phyloP scores from a whole-genome alignment of 2,329 filamentous ascomycete genomes.

The Pseudogymnoascus sp. region DNA sequence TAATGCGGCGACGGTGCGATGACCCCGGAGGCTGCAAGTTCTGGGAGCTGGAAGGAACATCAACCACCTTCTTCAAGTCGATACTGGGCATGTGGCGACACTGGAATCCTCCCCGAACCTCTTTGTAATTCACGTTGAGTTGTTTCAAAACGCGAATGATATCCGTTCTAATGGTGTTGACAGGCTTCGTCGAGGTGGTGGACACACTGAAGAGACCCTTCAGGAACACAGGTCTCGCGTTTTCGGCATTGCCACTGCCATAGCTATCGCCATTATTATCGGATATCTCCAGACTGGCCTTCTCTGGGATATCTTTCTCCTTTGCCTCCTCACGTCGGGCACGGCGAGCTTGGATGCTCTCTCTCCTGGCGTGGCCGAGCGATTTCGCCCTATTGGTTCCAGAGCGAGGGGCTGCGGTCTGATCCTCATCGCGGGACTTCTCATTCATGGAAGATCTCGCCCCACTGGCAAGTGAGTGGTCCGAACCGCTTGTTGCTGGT shows the following conservation, averaged over 20 bases:
- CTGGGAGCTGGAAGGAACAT: conserved; percentile 49
- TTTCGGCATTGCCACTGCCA: conserved; percentile 63
- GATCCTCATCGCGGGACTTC: conserved; percentile 41
- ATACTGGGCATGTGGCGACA: conserved; percentile 88
- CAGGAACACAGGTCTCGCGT: conserved; percentile 88
- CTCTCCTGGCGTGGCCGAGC: conserved; percentile 78
- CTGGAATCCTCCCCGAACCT: conserved; percentile 89
- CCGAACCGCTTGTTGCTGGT: conserved; percentile 71
- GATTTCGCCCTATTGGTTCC: conserved; percentile 75
- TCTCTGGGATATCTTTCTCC: conserved; percentile 78
- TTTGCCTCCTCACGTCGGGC: conserved; percentile 64
- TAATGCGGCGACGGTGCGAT: conserved; percentile 71
- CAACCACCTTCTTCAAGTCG: conserved; percentile 67
- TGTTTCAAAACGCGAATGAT: conserved; percentile 85
- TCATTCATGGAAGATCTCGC: conserved; percentile 35
- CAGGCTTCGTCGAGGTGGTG: conserved; percentile 87
- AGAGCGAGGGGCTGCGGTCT: conserved; percentile 47
- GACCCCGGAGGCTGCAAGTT: conserved; percentile 28
- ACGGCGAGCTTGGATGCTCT: conserved; percentile 85
- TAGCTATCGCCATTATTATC: conserved; percentile 56
- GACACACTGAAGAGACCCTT: conserved; percentile 97
- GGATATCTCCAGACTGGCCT: conserved; percentile 75
- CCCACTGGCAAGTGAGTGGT: conserved; percentile 50
- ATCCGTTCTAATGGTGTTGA: conserved; percentile 77
- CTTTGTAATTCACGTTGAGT: conserved; percentile 81